These are phyloP conservation scores for Spiromastix sp. DNA, from an alignment of 2,329 filamentous ascomycete genomes.

Conservation along the genomic window DNA sequence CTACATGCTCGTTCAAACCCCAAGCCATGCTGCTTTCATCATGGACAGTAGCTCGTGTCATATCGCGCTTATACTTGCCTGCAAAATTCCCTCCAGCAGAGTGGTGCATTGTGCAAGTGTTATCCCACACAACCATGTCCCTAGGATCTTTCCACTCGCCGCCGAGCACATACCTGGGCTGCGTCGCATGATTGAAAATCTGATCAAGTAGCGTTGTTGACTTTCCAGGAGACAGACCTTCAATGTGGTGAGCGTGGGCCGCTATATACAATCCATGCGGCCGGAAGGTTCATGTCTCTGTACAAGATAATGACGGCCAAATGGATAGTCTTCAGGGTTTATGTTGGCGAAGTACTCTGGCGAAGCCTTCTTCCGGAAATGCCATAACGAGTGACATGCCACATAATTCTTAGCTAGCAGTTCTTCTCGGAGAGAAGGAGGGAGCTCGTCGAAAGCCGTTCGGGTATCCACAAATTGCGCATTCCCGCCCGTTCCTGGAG, in stretches of 20 bases:
- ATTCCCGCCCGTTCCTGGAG: not conserved
- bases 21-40: too few relatives aligned
- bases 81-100: not conserved
- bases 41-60: not conserved
- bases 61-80: not conserved
- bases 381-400: not conserved
- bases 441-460: not conserved
- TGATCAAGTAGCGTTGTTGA: not conserved
- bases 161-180: not conserved
- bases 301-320: not conserved
- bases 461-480: not conserved
- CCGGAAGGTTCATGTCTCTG: not conserved
- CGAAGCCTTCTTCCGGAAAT: not conserved
- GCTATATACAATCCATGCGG: not conserved
- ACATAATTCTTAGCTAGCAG: not conserved
- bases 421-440: not conserved
- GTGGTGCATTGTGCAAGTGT: not conserved
- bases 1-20: not conserved
- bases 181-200: not conserved
- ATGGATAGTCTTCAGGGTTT: not conserved
- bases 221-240: not conserved
- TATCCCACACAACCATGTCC: not conserved
- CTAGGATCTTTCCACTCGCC: not conserved
- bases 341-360: not conserved
- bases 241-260: not conserved